Conservation (phyloP, 768 basidiomycete genomes). For the Omphalotus guepiniiformis region DNA sequence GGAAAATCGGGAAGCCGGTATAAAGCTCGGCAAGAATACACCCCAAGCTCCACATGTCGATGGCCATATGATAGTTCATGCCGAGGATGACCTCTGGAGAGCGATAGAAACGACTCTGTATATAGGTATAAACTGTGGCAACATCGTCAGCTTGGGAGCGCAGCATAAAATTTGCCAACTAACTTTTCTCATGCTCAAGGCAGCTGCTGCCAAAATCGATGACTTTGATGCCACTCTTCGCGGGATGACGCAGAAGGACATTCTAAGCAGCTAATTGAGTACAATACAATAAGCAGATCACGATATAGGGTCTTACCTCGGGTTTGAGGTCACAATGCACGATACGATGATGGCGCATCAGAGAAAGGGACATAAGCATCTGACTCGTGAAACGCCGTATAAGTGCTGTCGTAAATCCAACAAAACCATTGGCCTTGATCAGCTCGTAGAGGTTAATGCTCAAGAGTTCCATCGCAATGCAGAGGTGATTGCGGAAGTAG, state of each 20-base stretch:
- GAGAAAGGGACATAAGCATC: conserved; percentile 85
- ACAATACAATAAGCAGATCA: not conserved
- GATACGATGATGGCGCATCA: conserved; percentile 96
- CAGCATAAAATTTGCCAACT: conserved; percentile 22
- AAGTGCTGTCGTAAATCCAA: conserved; percentile 93
- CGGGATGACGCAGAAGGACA: conserved; percentile 88
- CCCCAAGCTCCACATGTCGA: conserved; percentile 99
- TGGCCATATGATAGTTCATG: conserved; percentile 99
- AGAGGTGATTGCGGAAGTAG: conserved; percentile 95
- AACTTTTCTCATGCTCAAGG: conserved; percentile 97
- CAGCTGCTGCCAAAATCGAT: conserved; percentile 99
- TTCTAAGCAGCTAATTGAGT: conserved; percentile 51
- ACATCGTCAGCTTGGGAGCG: conserved; percentile 7
- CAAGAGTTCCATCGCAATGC: conserved; percentile 96
- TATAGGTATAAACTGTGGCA: conserved; percentile 91
- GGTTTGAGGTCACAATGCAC: conserved; percentile 99
- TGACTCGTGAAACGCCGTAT: conserved; percentile 96
- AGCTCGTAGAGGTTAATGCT: conserved; percentile 99
- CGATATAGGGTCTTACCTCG: conserved; percentile 56
- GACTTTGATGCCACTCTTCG: conserved; percentile 95
- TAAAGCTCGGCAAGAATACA: conserved; percentile 97
- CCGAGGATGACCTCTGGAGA: conserved; percentile 99
- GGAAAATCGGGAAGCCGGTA: conserved; percentile 98
- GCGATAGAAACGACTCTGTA: conserved; percentile 99
- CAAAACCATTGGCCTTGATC: conserved; percentile 98